Conservation (phyloP, 169 alveolate species). For the Plasmodium vivax region DNA sequence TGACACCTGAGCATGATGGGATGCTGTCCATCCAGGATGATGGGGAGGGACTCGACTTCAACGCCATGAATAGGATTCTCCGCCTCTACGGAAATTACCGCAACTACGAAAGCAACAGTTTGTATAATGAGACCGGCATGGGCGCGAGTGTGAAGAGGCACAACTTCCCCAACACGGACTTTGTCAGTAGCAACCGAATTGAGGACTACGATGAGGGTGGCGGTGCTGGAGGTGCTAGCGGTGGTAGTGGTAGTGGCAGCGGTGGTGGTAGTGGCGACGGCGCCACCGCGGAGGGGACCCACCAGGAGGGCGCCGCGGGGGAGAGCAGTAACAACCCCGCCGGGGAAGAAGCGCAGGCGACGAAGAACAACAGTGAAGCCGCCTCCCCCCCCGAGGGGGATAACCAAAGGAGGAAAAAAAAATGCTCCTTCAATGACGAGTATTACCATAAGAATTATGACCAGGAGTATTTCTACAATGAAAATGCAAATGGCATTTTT, state of each 20-base stretch:
- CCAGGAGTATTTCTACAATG: slow-evolving; percentile 62
- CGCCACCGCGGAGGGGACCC: not conserved
- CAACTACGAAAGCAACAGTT: slow-evolving; percentile 20
- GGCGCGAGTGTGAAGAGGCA: slow-evolving; percentile 32
- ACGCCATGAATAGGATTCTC: slow-evolving; percentile 83
- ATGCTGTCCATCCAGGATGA: slow-evolving; percentile 87
- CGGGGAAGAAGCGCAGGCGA: not conserved
- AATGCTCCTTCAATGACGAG: slow-evolving; percentile 1
- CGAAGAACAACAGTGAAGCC: not conserved
- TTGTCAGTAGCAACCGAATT: not conserved
- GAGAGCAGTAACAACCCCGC: not conserved
- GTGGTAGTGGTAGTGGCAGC: not conserved
- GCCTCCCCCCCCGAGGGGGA: not conserved
- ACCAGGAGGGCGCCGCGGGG: not conserved
- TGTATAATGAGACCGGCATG: not conserved
- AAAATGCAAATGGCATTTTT: slow-evolving; percentile 44
- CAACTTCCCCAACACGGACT: slow-evolving; percentile 29
- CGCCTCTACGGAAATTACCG: slow-evolving; percentile 85
- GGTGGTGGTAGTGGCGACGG: not conserved
- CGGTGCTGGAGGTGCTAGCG: not conserved
- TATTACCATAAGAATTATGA: slow-evolving; percentile 45
- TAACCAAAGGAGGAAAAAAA: slow-evolving; percentile 1
- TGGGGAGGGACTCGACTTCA: slow-evolving; percentile 86
- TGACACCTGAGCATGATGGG: slow-evolving; percentile 84
- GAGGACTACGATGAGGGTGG: slow-evolving; percentile 24